Base-by-base conservation (phyloP, 129 eudicot species). In the Silybum marianum region DNA sequence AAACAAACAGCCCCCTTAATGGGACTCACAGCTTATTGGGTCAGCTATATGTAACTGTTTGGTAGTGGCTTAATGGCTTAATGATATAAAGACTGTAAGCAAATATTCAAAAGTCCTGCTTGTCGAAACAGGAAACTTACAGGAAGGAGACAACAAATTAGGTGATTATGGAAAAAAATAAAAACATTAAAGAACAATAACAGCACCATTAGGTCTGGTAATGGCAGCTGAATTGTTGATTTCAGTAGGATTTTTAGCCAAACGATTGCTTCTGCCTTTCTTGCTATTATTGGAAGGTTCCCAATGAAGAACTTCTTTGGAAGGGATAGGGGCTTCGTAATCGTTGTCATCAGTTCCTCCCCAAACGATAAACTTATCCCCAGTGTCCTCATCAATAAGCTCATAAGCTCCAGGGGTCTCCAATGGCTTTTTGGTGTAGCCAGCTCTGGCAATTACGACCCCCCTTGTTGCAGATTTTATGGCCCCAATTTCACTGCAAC, bases 401-500 rank as follows among this genome's bases (percentile, higher is more conserved):
- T 92, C 92, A 40, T 92, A 92, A 1, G 97, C 97, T 12, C 97
- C 97, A 9, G 90, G 76, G 3, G 97, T 88, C 4, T 90, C 94
- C 76, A 92, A 6, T 77, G 84, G 82, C 71, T 78, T 80, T 84
- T 81, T 87, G 34, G 89, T 78, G 81, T 84, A 85, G 68, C 85
- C 91, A 77, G 80, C 90, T 40, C 80, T 82, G 0, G 72, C 82
- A 34, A 84, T 86, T 32, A 82, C 72, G 0, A 71, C 42, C 11
- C 77, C 81, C 81, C 75, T 70, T 74, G 72, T 54, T 58, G 67
- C 62, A 25, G 30, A 25, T 18, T 67, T 40, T 58, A 32, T 32
- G 36, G 73, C 19, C 19, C 60, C 60, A 24, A 46, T 22, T 26
- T 71, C 66, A 69, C 67, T 21, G 75, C 34, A 70, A 65, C 32